A percentile compares a stretch with the other conserved stretches of the same genome.
These are phyloP conservation scores for Penicillium manginii DNA, from an alignment of 495 filamentous ascomycete genomes.

Conservation along the genomic window DNA sequence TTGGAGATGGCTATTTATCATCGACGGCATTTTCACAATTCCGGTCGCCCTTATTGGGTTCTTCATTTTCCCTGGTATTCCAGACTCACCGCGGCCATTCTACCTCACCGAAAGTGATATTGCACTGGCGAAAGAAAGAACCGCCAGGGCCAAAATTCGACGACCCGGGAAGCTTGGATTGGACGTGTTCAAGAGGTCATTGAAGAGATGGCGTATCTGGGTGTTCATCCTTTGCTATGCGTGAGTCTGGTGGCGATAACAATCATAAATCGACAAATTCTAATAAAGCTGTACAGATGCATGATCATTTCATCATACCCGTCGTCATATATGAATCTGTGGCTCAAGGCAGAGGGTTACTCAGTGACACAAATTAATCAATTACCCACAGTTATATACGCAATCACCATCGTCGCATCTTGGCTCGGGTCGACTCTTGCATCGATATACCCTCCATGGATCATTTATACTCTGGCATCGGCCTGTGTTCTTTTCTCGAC, in stretches of 20 bases:
- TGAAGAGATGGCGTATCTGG: constrained; percentile 53
- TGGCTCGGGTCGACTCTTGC: constrained; percentile 51
- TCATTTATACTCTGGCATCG: constrained; percentile 40
- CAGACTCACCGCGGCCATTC: constrained; percentile 47
- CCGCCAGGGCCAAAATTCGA: constrained; percentile 28
- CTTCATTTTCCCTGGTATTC: constrained; percentile 51
- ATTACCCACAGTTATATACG: constrained; percentile 46
- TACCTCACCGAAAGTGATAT: constrained; percentile 44
- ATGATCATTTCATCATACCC: constrained; percentile 51
- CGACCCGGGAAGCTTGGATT: constrained; percentile 40
- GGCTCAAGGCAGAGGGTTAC: constrained; percentile 52
- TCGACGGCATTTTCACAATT: constrained; percentile 54
- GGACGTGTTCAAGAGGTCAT: constrained; percentile 46
- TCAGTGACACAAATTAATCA: constrained; percentile 51
- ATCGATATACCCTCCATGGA: constrained; percentile 50
- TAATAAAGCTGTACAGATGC: constrained; percentile 24
- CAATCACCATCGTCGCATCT: constrained; percentile 47
- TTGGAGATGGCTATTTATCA: constrained; percentile 55
- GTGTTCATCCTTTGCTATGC: constrained; percentile 49
- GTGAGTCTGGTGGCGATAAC: constrained; percentile 25
- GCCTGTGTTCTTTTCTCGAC: constrained; percentile 41
- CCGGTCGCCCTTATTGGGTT: constrained; percentile 51
- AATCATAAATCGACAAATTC: neutral
- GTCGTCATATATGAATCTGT: constrained; percentile 46
- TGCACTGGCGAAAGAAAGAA: constrained; percentile 41